Evolutionary conservation across 331 rosid species (phyloP), one percentile per base, ranked within the genome.

Genomic region (Saraca asoca): DNA sequence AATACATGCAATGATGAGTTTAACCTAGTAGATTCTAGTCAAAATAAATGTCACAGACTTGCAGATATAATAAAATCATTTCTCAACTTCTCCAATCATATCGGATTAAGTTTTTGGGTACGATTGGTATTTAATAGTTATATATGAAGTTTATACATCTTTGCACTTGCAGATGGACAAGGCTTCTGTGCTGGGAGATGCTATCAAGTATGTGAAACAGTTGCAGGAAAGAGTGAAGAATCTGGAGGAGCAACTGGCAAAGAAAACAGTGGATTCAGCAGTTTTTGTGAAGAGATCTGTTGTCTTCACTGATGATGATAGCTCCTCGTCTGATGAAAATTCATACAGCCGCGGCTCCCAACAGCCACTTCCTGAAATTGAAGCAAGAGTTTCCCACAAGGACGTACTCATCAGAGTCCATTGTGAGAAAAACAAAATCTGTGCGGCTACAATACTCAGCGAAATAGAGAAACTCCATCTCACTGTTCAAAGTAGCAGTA

Each of bases 121-220:
- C 31, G 3, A 24, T 24, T 24, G 1, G 1, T 1, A 24, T 24
- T 1, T 3, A 24, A 3, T 24, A 24, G 31, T 1, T 1, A 24
- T 24, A 1, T 24, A 24, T n/a, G 31, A 24, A 1, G 1, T 24
- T 24, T 1, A 24, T 24, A 3, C 31, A 24, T 24, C 3, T 24
- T 24, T 24, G 31, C 31, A 24, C 31, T 3, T 74, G 74, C 80
- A 92, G 98, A 85, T 80, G 89, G 96, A 89, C 67, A 93, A 93
- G 79, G 95, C 96, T 64, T 87, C 98, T 0, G 89, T 93, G 2
- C 83, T 89, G 37, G 95, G 84, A 66, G 96, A 83, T 66, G 95
- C 96, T 0, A 75, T 84, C 11, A 81, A 72, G 56, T 76, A 87
- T 62, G 64, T 87, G 78, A 84, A 90, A 48, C 76, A 85, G 50